Base-by-base conservation (phyloP, 371 early-diverging fungal species). In the Coemansia sp. region DNA sequence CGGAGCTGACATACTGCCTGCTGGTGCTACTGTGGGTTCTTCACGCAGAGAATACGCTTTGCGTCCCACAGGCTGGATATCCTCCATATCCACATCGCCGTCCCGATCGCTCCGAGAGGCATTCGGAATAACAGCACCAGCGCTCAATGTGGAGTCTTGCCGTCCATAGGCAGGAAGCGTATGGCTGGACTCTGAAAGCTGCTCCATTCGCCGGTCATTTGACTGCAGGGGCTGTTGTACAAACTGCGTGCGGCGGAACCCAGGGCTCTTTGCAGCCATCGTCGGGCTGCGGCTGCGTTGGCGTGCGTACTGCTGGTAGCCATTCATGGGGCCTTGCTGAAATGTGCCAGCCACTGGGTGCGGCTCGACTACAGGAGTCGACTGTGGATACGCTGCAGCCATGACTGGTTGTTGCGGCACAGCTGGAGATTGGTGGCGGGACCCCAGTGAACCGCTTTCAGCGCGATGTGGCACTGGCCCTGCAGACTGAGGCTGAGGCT, bases 291-390 rank as follows among this genome's bases (percentile, higher is more conserved):
- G 70, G 47, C 59, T 67, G 21, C 62, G 67, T 14, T 54, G 75
- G 10, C 60, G 64, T 0, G 62, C 54, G 16, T 71, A 71, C n/a
- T 64, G 22, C 3, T 48, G 29, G 34, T 67, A 76, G 4, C 77
- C 77, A 40, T 76, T 76, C 24, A 67, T 48, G 24, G 72, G 66
- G 0, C 68, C 72, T 18, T 67, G 72, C 55, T 64, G 72, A 64
- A 76, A 76, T 24, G 77, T 31, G 5, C 66, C 58, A 16, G 58
- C 21, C 3, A 29, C 14, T 5, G 63, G 37, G 0, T 45, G 31
- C n/a, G 57, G 59, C 24, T 70, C 71, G 13, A 18, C 40, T 6
- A 58, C 40, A 0, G 55, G 61, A 1, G 74, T 66, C 0, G 67
- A 50, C 29, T 63, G 67, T 42, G 63, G 14, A 21, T 53, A 53